Evolutionary conservation across 768 basidiomycete species (phyloP), one percentile per base, ranked within the genome.

Genomic region (Tremella yokohamensis): DNA sequence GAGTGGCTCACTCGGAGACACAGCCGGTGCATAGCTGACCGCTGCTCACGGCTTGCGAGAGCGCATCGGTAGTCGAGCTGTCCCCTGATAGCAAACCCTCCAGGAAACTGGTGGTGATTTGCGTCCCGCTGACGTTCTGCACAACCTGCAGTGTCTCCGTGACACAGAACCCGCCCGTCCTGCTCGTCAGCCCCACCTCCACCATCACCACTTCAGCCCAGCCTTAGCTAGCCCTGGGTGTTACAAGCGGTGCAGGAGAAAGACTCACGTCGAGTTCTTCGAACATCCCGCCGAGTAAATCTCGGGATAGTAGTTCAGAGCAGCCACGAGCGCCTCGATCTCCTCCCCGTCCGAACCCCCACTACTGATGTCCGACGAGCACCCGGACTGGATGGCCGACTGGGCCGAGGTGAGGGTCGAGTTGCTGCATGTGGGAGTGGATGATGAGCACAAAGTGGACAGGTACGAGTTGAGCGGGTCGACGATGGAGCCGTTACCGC

Each of bases 11-110:
- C 71, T 56, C 71, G 42, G 67, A 59, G 19, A 66, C 66, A 66
- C 77, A 78, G 45, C 66, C 66, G 11, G 76, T 75, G 62, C 77
- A 78, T 40, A 77, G 67, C 1, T 60, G 52, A 12, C 66, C 70
- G 13, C 60, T 40, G n/a, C 56, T 40, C 2, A 71, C 40, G 37
- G 67, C 38, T 8, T 49, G 26, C 40, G 51, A 24, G 38, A 77
- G 40, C 7, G 20, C 20, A 9, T 61, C 53, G 13, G 54, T 47
- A 4, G 52, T 24, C 42, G 62, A 25, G 39, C 61, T 57, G 20
- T 51, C 40, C 4, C 71, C 68, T 4, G 63, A 56, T 18, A 74
- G 61, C 39, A 77, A 59, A 6, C 52, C 47, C 13, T 70, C 61
- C 37, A 77, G 19, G 54, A 62, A 66, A 29, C 56, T 60, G 57